phyloP scores from a whole-genome alignment of 2,329 filamentous ascomycete species.

The Cladophialophora carrionii region DNA sequence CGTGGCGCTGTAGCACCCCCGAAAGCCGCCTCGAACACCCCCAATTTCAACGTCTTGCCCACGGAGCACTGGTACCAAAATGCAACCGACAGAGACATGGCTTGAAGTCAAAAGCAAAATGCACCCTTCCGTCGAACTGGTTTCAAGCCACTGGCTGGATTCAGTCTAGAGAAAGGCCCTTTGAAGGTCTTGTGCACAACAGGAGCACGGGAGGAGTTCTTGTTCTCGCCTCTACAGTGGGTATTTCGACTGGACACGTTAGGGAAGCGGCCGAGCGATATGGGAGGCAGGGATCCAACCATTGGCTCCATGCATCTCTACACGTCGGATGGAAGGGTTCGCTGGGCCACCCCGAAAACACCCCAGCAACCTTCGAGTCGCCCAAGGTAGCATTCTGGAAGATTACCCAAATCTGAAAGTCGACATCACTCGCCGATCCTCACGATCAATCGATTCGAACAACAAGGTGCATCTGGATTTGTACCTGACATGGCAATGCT shows the following conservation, averaged over 20 bases:
- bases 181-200: not conserved
- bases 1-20: not conserved
- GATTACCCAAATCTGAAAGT: slow-evolving; percentile 19
- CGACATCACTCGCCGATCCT: not conserved
- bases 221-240: not conserved
- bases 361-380: not conserved
- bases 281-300: not conserved
- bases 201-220: slow-evolving; percentile 2
- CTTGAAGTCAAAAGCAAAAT: not conserved
- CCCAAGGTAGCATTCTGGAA: slow-evolving; percentile 27
- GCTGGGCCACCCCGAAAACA: not conserved
- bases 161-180: not conserved
- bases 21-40: not conserved
- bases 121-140: not conserved
- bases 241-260: not conserved
- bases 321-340: not conserved
- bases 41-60: slow-evolving; percentile 8
- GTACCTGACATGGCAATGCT: slow-evolving; percentile 1
- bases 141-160: not conserved
- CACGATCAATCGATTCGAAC: not conserved
- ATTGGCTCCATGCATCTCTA: not conserved
- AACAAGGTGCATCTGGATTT: not conserved
- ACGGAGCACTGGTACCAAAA: not conserved
- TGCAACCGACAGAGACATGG: slow-evolving; percentile 1
- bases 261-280: not conserved